Percentiles rank a stretch among this genome's conserved stretches.
Evolutionary conservation across 2,329 filamentous ascomycete genomes (phyloP).

Genomic region (Lecanicillium sp.): DNA sequence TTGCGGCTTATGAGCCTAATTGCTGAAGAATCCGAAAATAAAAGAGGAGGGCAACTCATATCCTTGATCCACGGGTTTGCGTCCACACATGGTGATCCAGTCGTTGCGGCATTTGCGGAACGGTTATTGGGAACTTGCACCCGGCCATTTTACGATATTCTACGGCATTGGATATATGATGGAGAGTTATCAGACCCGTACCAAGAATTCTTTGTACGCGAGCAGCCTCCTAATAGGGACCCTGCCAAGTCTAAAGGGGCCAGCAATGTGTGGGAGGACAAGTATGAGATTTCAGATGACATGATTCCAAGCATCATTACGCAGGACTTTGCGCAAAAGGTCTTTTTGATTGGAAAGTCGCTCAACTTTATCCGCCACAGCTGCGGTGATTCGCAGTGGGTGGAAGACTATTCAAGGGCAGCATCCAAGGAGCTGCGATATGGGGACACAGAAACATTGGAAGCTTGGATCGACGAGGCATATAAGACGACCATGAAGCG

Average conservation of each 20-base stretch:
- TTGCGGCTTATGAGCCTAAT: constrained; percentile 88
- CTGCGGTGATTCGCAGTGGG: constrained; percentile 89
- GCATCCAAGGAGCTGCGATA: constrained; percentile 88
- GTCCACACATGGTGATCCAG: constrained; percentile 87
- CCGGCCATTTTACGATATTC: constrained; percentile 90
- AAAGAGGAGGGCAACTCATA: constrained; percentile 83
- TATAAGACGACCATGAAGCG: constrained; percentile 98
- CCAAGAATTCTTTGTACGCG: constrained; percentile 87
- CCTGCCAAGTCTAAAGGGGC: constrained; percentile 51
- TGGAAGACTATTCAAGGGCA: constrained; percentile 87
- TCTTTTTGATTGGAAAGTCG: constrained; percentile 95
- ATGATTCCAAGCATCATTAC: constrained; percentile 95
- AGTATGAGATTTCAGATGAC: constrained; percentile 75
- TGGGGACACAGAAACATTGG: constrained; percentile 84
- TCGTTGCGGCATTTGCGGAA: constrained; percentile 89
- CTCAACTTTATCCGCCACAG: constrained; percentile 97
- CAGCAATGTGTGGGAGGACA: constrained; percentile 95
- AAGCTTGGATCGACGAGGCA: constrained; percentile 90
- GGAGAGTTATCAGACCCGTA: constrained; percentile 96
- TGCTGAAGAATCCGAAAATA: constrained; percentile 77
- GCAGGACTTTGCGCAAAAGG: constrained; percentile 86
- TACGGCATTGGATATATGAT: constrained; percentile 96
- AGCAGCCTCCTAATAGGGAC: constrained; percentile 53
- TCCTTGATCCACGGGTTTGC: constrained; percentile 90
- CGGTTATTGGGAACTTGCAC: constrained; percentile 80